phyloP scores from a whole-genome alignment of 2,329 filamentous ascomycete species.

The Colletotrichum cuscutae region DNA sequence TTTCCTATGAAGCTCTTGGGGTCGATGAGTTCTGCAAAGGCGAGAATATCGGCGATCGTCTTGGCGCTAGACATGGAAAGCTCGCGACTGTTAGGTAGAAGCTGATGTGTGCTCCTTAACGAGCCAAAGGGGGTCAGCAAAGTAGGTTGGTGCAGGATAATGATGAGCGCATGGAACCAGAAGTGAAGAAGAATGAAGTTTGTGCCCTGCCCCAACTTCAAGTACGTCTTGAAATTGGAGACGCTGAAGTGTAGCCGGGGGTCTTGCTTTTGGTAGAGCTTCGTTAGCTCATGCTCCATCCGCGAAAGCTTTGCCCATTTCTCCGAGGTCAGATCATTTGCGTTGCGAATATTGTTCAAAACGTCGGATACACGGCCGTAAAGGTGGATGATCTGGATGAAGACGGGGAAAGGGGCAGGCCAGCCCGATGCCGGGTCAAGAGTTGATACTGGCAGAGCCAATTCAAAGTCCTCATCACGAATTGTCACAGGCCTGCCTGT shows the following conservation, averaged over 20 bases:
- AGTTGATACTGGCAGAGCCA: slow-evolving; percentile 70
- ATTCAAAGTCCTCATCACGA: slow-evolving; percentile 85
- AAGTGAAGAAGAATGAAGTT: slow-evolving; percentile 89
- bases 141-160: slow-evolving; percentile 86
- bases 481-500: slow-evolving; percentile 87
- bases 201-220: slow-evolving; percentile 82
- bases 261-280: slow-evolving; percentile 77
- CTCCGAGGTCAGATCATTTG: slow-evolving; percentile 78
- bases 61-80: slow-evolving; percentile 89
- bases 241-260: slow-evolving; percentile 84
- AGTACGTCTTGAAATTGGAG: slow-evolving; percentile 86
- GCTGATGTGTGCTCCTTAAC: slow-evolving; percentile 69
- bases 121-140: slow-evolving; percentile 80
- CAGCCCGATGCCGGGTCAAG: slow-evolving; percentile 69
- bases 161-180: slow-evolving; percentile 90
- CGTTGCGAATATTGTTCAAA: slow-evolving; percentile 81
- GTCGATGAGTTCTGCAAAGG: slow-evolving; percentile 87
- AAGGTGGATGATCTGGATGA: slow-evolving; percentile 86
- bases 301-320: slow-evolving; percentile 76
- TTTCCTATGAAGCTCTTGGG: slow-evolving; percentile 88
- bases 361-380: slow-evolving; percentile 88
- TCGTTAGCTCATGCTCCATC: slow-evolving; percentile 85
- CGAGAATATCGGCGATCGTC: slow-evolving; percentile 88
- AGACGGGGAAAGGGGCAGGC: slow-evolving; percentile 82
- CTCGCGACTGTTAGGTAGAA: slow-evolving; percentile 84